Evolutionary conservation across 2,329 filamentous ascomycete genomes (phyloP), one percentile per base, ranked within the genome.

Genomic region (Ceratocystis eucalypticola): DNA sequence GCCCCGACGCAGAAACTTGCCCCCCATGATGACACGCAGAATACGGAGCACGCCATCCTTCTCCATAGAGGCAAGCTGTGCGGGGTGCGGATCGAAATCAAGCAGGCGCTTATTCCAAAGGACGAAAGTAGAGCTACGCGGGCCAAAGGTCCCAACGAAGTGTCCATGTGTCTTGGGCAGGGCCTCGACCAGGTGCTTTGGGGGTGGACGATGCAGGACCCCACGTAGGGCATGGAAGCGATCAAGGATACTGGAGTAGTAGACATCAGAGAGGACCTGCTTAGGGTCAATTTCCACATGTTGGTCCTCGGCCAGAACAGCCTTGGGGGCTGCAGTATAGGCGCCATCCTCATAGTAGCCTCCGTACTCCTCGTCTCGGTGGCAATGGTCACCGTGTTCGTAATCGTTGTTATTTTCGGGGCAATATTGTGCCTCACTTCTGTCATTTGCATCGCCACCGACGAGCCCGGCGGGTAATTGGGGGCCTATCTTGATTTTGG

Each of bases 261-360:
- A 96, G 50, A 82, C 82, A 30, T 84, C 77, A 73, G 84, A 83
- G 0, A 88, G 81, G 66, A 77, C 73, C 15, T 70, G 72, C n/a
- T 77, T 74, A 50, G 70, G 70, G 20, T 74, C 72, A n/a, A 74
- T 69, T 5, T 74, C 70, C 10, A 70, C 66, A 15, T 72, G 70
- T 28, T 74, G 73, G 10, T 73, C 71, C 8, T 71, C 68, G 6
- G 71, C 69, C 1, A 69, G 68, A 57, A 73, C 69, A 28, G 70
- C 70, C 33, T 79, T 76, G 0, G 83, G 80, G 2, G 81, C 78
- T 3, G 86, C 88, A 28, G 87, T 84, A 73, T 91, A 96, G 46
- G 89, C 88, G 62, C 91, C 91, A 70, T 96, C 89, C 17, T 85
- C 78, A 73, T 89, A 94, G 72, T 84, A 86, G 10, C 87, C 88